Base-by-base conservation (phyloP, 306 rosid genomes). In the Dryas alaskensis region DNA sequence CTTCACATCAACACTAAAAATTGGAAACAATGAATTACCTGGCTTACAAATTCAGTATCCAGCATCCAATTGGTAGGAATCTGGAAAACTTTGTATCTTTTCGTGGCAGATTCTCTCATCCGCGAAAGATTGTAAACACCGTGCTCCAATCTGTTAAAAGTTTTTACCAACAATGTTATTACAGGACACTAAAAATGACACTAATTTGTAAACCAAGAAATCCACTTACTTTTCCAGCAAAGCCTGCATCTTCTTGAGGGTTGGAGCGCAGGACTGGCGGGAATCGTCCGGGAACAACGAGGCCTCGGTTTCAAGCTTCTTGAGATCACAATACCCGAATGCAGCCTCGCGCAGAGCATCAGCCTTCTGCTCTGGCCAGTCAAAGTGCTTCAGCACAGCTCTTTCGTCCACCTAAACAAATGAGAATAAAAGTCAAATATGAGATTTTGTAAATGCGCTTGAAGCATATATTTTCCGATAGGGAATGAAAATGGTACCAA, bases 1-100 rank as follows among this genome's bases (percentile, higher is more conserved):
- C 19, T 19, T 19, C 19, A 19, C 19, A 19, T 19, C 19, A 19
- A 19, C 19, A 19, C 19, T 19, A 19, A 19, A 17, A 7, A 57
- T 4, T 9, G 67, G 61, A 72, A 53, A 22, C 76, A 65, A 58
- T 71, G 78, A 68, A 45, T 77, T 87, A 95, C 99, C 99, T 95
- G 97, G 81, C 80, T 90, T 5, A 78, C 93, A 63, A 66, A 83
- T 69, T 97, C 99, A 44, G 71, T 70, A 69, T 92, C 99, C 49
- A 90, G 97, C 98, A 95, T 88, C 99, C 99, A 95, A 84, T 90
- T 89, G 25, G 92, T 87, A 13, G 99, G 98, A 81, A 95, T 95
- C 66, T 85, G 86, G 81, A 84, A 92, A 52, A 69, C 86, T 81
- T 84, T 95, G 80, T 86, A 95, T 90, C 87, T 85, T 60, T 88